These are phyloP conservation scores for Crithidia brevicula DNA, from an alignment of 208 protist species.

Conservation along the genomic window DNA sequence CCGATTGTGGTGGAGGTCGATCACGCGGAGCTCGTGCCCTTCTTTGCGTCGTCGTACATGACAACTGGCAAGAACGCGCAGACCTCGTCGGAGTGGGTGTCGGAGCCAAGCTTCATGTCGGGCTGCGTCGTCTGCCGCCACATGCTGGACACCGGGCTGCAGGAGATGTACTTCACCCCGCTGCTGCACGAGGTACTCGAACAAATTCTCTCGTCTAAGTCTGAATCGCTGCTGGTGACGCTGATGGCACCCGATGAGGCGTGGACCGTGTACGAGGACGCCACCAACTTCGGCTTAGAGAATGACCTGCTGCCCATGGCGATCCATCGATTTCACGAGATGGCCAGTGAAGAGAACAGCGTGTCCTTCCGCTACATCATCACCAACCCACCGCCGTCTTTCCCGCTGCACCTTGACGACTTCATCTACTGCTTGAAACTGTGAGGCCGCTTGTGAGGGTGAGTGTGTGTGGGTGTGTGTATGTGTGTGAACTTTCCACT, in stretches of 20 bases:
- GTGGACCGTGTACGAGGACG: slow-evolving; percentile 33
- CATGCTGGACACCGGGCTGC: slow-evolving; percentile 47
- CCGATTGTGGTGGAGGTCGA: slow-evolving; percentile 47
- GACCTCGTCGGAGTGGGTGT: slow-evolving; percentile 34
- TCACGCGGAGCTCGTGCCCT: slow-evolving; percentile 26
- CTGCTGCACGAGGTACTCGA: slow-evolving; percentile 38
- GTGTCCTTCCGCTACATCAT: slow-evolving; percentile 45
- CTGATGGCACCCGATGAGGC: slow-evolving; percentile 20
- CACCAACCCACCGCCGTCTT: slow-evolving; percentile 42
- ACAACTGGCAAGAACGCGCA: slow-evolving; percentile 18
- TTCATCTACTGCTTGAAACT: slow-evolving; percentile 47
- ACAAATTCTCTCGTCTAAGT: slow-evolving; percentile 35
- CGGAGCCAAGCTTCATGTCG: slow-evolving; percentile 47
- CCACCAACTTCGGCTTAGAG: slow-evolving; percentile 31
- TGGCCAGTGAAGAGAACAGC: slow-evolving; percentile 13
- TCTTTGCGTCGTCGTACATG: slow-evolving; percentile 22
- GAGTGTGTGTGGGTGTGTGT: too few species aligned
- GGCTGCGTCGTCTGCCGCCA: slow-evolving; percentile 43
- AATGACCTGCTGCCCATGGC: slow-evolving; percentile 39
- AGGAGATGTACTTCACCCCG: slow-evolving; percentile 42
- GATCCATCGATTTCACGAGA: slow-evolving; percentile 38
- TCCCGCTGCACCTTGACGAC: slow-evolving; percentile 32
- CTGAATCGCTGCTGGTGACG: slow-evolving; percentile 35
- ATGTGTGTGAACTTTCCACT: too few species aligned
- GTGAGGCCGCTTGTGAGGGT: too few species aligned